These are phyloP conservation scores for Kodamaea fukazawae DNA, from an alignment of 805 yeast species.

Conservation along the genomic window DNA sequence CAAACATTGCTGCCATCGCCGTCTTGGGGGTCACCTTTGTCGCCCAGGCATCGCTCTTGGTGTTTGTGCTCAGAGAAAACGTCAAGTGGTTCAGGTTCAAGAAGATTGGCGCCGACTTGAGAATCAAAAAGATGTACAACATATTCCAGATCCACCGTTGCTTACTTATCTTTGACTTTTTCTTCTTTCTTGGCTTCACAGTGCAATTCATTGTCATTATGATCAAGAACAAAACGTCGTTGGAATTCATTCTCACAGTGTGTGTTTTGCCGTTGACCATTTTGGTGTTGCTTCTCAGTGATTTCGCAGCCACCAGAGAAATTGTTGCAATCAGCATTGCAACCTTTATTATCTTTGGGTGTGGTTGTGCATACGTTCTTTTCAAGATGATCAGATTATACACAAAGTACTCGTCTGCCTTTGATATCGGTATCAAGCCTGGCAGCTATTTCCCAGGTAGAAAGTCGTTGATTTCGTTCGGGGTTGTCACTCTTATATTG, in stretches of 20 bases:
- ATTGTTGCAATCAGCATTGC: conserved; percentile 20
- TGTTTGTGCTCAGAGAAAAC: conserved; percentile 32
- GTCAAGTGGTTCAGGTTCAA: conserved; percentile 49
- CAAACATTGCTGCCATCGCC: conserved; percentile 42
- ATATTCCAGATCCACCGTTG: conserved; percentile 41
- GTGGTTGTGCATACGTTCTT: conserved; percentile 45
- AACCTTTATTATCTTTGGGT: conserved; percentile 30
- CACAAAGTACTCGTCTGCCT: conserved; percentile 40
- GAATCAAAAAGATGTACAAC: conserved; percentile 34
- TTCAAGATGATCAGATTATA: conserved; percentile 47
- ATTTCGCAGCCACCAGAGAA: conserved; percentile 38
- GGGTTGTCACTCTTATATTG: conserved; percentile 40
- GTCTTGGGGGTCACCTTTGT: conserved; percentile 38
- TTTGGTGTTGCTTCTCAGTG: conserved; percentile 33
- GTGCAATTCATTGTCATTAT: conserved; percentile 48
- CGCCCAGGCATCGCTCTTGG: conserved; percentile 26
- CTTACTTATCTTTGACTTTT: conserved; percentile 40
- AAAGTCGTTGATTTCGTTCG: conserved; percentile 44
- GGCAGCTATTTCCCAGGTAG: conserved; percentile 44
- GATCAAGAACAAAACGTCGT: conserved; percentile 31
- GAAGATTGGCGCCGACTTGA: conserved; percentile 47
- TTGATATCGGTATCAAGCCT: conserved; percentile 23
- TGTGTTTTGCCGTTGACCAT: conserved; percentile 45
- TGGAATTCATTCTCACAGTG: conserved; percentile 46
- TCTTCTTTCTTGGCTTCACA: conserved; percentile 50